Conservation (phyloP, 495 filamentous ascomycete species). For the Mycothermus thermophilus region DNA sequence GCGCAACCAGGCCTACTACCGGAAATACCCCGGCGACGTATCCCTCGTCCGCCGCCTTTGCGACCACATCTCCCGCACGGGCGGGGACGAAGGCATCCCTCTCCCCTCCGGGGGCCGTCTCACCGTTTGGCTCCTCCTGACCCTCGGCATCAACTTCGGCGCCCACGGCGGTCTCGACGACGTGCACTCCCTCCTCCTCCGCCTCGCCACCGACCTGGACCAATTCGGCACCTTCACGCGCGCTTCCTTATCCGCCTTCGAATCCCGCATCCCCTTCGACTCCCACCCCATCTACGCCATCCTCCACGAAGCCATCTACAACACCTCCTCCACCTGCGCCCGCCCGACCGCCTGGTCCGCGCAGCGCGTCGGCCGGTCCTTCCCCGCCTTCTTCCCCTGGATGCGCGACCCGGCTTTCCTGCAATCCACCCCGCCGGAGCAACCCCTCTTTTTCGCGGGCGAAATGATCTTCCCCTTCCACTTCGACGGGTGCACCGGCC, state of each 20-base stretch:
- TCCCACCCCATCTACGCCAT: conserved; percentile 68
- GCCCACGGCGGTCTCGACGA: conserved; percentile 57
- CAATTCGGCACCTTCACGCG: conserved; percentile 58
- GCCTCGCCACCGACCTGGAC: conserved; percentile 52
- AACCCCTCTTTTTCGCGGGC: conserved; percentile 70
- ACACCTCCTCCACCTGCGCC: conserved; percentile 29
- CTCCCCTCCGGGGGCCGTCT: conserved; percentile 56
- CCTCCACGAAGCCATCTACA: conserved; percentile 77
- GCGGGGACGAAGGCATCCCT: conserved; percentile 35
- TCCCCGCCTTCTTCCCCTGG: conserved; percentile 33
- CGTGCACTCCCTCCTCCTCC: conserved; percentile 57
- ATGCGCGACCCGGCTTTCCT: conserved; percentile 17
- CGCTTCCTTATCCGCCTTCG: conserved; percentile 53
- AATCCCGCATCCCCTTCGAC: conserved; percentile 53
- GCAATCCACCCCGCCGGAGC: conserved; percentile 12
- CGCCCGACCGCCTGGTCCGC: conserved; percentile 37
- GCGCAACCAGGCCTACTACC: conserved; percentile 63
- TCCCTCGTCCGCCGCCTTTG: conserved; percentile 52
- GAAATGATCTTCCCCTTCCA: conserved; percentile 84
- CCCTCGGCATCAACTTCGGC: conserved; percentile 64
- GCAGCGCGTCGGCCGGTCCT: conserved; percentile 24
- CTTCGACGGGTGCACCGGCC: conserved; percentile 63
- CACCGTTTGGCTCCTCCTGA: conserved; percentile 55
- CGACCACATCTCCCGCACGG: conserved; percentile 33
- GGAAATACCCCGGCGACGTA: conserved; percentile 76